Conservation (phyloP, 208 protist genomes). For the Leishmania amazonensis region DNA sequence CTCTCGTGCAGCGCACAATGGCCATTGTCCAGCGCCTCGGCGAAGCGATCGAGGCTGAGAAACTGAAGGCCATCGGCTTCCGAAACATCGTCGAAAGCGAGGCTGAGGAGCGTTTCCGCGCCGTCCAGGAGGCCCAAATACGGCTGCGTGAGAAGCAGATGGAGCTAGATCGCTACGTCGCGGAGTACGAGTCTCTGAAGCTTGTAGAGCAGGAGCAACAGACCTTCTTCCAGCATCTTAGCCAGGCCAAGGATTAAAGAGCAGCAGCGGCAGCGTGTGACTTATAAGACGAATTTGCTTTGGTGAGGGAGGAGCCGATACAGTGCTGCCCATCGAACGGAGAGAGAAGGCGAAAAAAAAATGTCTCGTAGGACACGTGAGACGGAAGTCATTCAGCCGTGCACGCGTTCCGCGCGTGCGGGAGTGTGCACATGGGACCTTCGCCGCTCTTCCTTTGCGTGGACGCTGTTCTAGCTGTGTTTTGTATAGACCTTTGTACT, state of each 20-base stretch:
- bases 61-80: constrained; percentile 84
- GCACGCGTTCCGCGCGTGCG: neutral
- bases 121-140: constrained; percentile 81
- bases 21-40: constrained; percentile 76
- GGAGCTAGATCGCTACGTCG: constrained; percentile 89
- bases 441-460: neutral
- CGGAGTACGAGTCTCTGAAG: constrained; percentile 84
- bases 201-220: constrained; percentile 87
- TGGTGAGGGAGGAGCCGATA: neutral
- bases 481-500: neutral
- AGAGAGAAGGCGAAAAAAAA: neutral
- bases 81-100: constrained; percentile 92
- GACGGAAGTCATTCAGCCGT: neutral
- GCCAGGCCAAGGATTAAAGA: constrained; percentile 55
- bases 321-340: neutral
- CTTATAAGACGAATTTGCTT: neutral
- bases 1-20: constrained; percentile 83
- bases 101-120: constrained; percentile 76
- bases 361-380: neutral
- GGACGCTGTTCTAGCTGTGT: neutral
- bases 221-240: constrained; percentile 78
- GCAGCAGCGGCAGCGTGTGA: neutral
- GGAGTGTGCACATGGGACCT: neutral
- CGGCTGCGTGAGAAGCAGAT: constrained; percentile 88
- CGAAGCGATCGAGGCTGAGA: constrained; percentile 84